Conservation (phyloP, 192 early-diverging fungal species). For the Coemansia brasiliensis region DNA sequence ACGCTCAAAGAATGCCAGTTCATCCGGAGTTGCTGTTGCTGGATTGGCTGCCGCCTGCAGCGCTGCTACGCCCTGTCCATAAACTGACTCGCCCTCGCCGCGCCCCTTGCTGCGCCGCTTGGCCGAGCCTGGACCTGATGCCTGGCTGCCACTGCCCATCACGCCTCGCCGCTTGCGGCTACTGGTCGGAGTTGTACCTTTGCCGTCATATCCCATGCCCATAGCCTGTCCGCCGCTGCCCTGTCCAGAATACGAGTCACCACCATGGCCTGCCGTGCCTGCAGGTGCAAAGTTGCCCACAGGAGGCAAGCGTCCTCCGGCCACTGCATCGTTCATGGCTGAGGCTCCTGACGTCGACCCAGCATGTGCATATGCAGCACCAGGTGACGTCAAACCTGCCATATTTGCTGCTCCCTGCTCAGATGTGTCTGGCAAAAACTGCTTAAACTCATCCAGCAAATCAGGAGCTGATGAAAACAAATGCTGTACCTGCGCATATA, state of each 20-base stretch:
- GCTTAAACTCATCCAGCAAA: slow-evolving; percentile 96
- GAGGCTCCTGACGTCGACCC: slow-evolving; percentile 12
- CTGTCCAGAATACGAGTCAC: slow-evolving; percentile 24
- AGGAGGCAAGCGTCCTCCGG: slow-evolving; percentile 54
- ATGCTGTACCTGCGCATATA: slow-evolving; percentile 90
- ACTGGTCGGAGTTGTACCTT: slow-evolving; percentile 23
- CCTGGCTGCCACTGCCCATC: slow-evolving; percentile 23
- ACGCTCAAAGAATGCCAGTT: slow-evolving; percentile 92
- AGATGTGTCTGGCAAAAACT: slow-evolving; percentile 90
- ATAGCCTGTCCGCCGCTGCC: slow-evolving; percentile 12
- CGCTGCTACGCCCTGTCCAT: slow-evolving; percentile 20
- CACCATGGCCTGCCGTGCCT: slow-evolving; percentile 12
- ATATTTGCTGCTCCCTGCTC: slow-evolving; percentile 51
- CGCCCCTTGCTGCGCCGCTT: slow-evolving; percentile 49
- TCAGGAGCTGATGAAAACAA: slow-evolving; percentile 86
- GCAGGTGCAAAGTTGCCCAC: slow-evolving; percentile 60
- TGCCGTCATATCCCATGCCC: slow-evolving; percentile 19
- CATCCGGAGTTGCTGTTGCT: slow-evolving; percentile 64
- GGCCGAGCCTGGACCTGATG: slow-evolving; percentile 23
- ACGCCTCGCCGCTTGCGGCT: slow-evolving; percentile 40
- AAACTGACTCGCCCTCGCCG: slow-evolving; percentile 12
- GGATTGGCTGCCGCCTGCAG: slow-evolving; percentile 26
- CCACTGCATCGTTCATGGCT: slow-evolving; percentile 24
- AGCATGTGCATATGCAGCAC: slow-evolving; percentile 25
- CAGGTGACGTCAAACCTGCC: slow-evolving; percentile 28